Evolutionary conservation across 2,329 filamentous ascomycete genomes (phyloP), one percentile per base, ranked within the genome.

Genomic region (Arthrocladium fulminans): DNA sequence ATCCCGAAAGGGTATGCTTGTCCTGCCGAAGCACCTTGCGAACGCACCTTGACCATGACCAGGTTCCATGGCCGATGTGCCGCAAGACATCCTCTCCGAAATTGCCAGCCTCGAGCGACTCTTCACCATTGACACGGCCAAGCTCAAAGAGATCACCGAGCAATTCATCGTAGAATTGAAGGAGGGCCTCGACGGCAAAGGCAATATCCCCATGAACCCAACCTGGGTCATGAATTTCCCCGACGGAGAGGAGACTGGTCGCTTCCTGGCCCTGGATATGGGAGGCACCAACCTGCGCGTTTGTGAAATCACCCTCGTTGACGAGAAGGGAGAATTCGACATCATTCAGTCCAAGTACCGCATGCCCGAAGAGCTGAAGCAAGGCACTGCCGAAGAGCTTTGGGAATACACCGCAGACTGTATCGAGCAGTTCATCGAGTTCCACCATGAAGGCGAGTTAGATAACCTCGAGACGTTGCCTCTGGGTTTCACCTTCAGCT

Each of bases 121-220:
- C 47, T 95, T 98, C 69, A 85, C 82, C 9, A 81, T 97, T 39
- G 78, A 84, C 56, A 76, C 76, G 1, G 69, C 77, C 30, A 94
- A 86, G 73, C 80, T 97, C 48, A 97, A 97, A 77, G 69, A 84
- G 57, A 89, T 98, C 62, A 90, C 88, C 35, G 75, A 86, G 46
- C 90, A 95, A 67, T 98, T 98, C 65, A 76, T 94, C 44, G 77
- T 76, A 27, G 92, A 98, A 73, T 79, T 98, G 47, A 78, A 82
- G 54, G 94, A 94, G 70, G 87, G 88, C 59, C 75, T 97, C 47
- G 85, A 77, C 47, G 83, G 88, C 50, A 84, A 94, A 69, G 90
- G 90, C 54, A 94, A 84, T 66, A 97, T 98, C 87, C 89, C 90
- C 51, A 96, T 97, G 90, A 96, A 96, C 71, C 86, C 90, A 51